These are phyloP conservation scores for Agaricus sinodeliciosus DNA, from an alignment of 768 basidiomycete species.

Conservation along the genomic window DNA sequence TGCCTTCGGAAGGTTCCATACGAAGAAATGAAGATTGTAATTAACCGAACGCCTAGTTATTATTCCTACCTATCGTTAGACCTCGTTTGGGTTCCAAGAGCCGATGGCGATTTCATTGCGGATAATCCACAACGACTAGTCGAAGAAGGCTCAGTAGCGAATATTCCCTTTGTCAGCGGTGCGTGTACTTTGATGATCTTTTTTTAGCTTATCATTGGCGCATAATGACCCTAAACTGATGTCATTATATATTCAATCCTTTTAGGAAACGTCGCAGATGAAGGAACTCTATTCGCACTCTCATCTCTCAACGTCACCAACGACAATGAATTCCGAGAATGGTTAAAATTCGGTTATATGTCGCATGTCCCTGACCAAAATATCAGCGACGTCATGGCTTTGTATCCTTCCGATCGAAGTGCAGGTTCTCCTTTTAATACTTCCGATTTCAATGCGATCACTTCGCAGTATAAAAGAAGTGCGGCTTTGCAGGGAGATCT, in stretches of 20 bases:
- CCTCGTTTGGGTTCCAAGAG: constrained; percentile 40
- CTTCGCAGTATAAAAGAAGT: constrained; percentile 44
- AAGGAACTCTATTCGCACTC: constrained; percentile 45
- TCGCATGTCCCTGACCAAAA: constrained; percentile 16
- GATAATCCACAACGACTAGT: constrained; percentile 37
- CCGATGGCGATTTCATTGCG: constrained; percentile 43
- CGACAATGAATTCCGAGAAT: constrained; percentile 16
- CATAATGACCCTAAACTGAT: no score
- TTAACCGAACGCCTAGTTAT: constrained; percentile 21
- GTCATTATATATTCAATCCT: not conserved
- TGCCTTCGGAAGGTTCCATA: constrained; percentile 37
- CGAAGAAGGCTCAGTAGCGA: constrained; percentile 34
- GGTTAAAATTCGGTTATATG: constrained; percentile 16
- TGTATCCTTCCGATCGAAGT: constrained; percentile 31
- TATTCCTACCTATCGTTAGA: constrained; percentile 29
- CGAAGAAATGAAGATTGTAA: constrained; percentile 20
- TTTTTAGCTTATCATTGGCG: no score
- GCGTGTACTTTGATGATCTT: not conserved
- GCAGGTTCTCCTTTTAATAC: constrained; percentile 49
- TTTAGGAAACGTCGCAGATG: constrained; percentile 47
- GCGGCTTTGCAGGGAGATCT: constrained; percentile 45
- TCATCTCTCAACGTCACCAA: constrained; percentile 35
- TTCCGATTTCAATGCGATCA: constrained; percentile 29
- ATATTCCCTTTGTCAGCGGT: constrained; percentile 41
- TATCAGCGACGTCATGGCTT: constrained; percentile 14